These are phyloP conservation scores for Cymodocea nodosa DNA, from an alignment of 116 monocot species.

Conservation along the genomic window DNA sequence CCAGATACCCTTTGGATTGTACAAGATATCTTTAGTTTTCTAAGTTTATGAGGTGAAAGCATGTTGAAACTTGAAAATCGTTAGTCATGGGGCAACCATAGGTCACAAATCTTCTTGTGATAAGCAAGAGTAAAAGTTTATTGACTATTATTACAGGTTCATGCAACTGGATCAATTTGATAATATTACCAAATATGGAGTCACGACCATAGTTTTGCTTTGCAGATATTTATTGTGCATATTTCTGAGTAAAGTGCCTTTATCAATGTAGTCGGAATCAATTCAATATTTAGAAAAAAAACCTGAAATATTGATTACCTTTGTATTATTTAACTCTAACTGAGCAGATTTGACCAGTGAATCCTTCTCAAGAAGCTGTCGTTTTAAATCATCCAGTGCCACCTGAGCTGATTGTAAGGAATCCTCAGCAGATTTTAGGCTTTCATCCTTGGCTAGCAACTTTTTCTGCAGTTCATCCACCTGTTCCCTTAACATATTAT, in stretches of 20 bases:
- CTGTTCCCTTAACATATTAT: slow-evolving; percentile 39
- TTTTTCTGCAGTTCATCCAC: slow-evolving; percentile 48
- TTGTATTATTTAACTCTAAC: slow-evolving; percentile 56
- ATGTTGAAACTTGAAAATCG: too few species aligned
- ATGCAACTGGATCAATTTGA: too few species aligned
- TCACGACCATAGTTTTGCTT: not conserved
- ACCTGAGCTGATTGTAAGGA: slow-evolving; percentile 20
- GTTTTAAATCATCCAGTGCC: slow-evolving; percentile 39
- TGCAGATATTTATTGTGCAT: not conserved
- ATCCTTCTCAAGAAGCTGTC: slow-evolving; percentile 48
- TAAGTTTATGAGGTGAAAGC: too few species aligned
- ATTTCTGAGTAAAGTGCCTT: not conserved
- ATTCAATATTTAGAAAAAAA: not conserved
- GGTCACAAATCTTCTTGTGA: not conserved
- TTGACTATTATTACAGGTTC: not conserved
- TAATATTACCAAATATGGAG: not conserved
- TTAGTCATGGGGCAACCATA: too few species aligned
- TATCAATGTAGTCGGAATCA: not conserved
- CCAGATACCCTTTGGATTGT: too few species aligned
- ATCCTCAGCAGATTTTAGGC: slow-evolving; percentile 47
- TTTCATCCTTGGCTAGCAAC: slow-evolving; percentile 66
- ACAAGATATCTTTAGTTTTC: too few species aligned
- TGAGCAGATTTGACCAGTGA: slow-evolving; percentile 45
- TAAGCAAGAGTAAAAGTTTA: not conserved
- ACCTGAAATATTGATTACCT: slow-evolving; percentile 29